phyloP scores from a whole-genome alignment of 1,139 yeast species.

The Geotrichum cucujoidarum region DNA sequence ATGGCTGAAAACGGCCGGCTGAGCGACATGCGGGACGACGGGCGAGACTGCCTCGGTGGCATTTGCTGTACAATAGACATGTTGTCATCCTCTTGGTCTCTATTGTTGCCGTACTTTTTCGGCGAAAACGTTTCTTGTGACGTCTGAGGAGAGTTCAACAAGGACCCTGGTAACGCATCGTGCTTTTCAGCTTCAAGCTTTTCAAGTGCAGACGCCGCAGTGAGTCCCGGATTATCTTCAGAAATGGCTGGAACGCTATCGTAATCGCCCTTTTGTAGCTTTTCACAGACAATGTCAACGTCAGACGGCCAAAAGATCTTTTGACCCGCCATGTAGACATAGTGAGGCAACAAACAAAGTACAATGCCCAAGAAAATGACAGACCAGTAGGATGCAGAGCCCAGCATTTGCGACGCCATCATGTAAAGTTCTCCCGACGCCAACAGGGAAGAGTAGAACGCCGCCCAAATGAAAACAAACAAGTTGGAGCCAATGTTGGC shows the following conservation, averaged over 20 bases:
- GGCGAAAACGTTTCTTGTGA: not conserved
- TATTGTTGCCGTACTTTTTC: not conserved
- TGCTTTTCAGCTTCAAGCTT: slow-evolving; percentile 5
- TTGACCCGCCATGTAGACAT: slow-evolving; percentile 56
- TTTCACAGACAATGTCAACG: slow-evolving; percentile 81
- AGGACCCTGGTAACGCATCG: not conserved
- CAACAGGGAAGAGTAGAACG: slow-evolving; percentile 70
- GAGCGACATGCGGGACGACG: slow-evolving; percentile 9
- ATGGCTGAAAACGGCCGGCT: slow-evolving; percentile 2
- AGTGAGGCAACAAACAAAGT: slow-evolving; percentile 72
- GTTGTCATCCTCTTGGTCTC: not conserved
- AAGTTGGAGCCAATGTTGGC: slow-evolving; percentile 62
- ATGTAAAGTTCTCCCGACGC: slow-evolving; percentile 69
- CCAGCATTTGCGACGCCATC: slow-evolving; percentile 71
- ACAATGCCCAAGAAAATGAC: slow-evolving; percentile 66
- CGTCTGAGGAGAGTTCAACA: not conserved
- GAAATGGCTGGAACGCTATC: slow-evolving; percentile 20
- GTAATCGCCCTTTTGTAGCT: slow-evolving; percentile 25
- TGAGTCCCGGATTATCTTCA: slow-evolving; percentile 20
- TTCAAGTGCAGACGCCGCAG: slow-evolving; percentile 16
- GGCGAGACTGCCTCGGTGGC: not conserved
- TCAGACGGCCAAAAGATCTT: slow-evolving; percentile 69
- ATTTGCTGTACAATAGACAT: slow-evolving; percentile 1
- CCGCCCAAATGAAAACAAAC: slow-evolving; percentile 82
- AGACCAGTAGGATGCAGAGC: slow-evolving; percentile 75